Base-by-base conservation (phyloP, 257 asterid genomes). In the Solanum appendiculatum region DNA sequence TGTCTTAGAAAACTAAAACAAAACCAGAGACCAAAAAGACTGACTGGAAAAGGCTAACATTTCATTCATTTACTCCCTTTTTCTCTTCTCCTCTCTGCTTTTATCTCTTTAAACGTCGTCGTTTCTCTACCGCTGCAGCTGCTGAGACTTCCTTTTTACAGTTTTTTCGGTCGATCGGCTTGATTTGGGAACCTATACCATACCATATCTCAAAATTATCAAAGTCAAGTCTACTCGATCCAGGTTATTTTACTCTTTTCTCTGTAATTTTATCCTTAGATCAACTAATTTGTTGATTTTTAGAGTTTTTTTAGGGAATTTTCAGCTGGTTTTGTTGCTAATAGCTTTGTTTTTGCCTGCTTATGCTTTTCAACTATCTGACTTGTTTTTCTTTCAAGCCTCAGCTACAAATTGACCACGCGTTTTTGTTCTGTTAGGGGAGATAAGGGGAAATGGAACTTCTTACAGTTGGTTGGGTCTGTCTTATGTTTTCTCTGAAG, bases 221-320 rank as follows among this genome's bases (percentile, higher is more conserved):
- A 68, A 88, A 91, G 93, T 93, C 89, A 89, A 88, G 89, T 86
- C 85, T 85, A 85, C 81, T 86, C 91, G 94, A 93, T 94, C 92
- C 92, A 92, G 94, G 94, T 94, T 83, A 68, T 85, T 81, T 78
- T 83, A n/a, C 69, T 73, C 29, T 10, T n/a, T 60, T 23, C 27
- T 27, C 73, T 54, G 11, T 54, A 54, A 54, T 54, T 56, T 7
- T 66, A 13, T 29, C 18, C 73, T 40, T 63, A 42, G 86, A 75
- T 90, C 91, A 90, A 73, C 66, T 58, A 83, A 42, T 88, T 75
- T 21, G 72, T 66, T 39, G 37, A 18, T 39, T 77, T 73, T 14
- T 44, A 1, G 73, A 29, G 66, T 21, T 23, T 51, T 27, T 27
- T 27, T 63, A 46, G n/a, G n/a, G n/a, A n/a, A 29, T 84, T 54